Percentiles rank a stretch among this genome's conserved stretches.
Conservation (phyloP, 2,329 filamentous ascomycete species). For the Bipolaris cookei region DNA sequence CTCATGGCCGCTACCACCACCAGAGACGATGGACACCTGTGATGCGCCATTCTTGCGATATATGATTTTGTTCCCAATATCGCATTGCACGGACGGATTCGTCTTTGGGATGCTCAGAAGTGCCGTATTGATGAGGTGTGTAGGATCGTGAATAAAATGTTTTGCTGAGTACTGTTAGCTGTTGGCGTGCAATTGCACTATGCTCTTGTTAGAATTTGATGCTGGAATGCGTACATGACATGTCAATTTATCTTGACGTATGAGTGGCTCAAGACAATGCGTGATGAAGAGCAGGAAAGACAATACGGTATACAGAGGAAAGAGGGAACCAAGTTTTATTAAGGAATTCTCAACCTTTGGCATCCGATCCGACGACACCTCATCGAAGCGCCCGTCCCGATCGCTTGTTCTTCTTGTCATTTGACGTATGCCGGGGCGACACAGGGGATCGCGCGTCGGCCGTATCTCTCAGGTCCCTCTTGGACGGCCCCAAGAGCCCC, state of each 20-base stretch:
- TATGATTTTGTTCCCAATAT: slow-evolving; percentile 77
- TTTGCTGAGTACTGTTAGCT: slow-evolving; percentile 56
- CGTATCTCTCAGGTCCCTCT: slow-evolving; percentile 1
- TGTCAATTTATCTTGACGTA: neutral
- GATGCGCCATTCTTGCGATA: slow-evolving; percentile 41
- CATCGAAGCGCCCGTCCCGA: neutral
- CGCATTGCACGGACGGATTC: slow-evolving; percentile 82
- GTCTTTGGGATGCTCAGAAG: slow-evolving; percentile 79
- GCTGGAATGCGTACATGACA: slow-evolving; percentile 11
- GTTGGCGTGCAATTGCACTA: neutral
- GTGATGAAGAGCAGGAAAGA: neutral
- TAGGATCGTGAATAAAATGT: slow-evolving; percentile 88
- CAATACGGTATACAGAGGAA: neutral
- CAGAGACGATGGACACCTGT: slow-evolving; percentile 81
- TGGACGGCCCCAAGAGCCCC: slow-evolving; percentile 2
- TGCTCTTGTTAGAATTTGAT: no score
- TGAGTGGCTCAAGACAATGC: neutral
- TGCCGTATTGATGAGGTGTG: slow-evolving; percentile 76
- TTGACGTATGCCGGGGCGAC: slow-evolving; percentile 11
- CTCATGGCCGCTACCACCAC: slow-evolving; percentile 89
- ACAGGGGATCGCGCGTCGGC: slow-evolving; percentile 8
- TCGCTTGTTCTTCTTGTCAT: slow-evolving; percentile 4
- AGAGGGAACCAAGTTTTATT: neutral
- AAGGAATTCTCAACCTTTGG: neutral
- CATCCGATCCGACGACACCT: slow-evolving; percentile 6